These are phyloP conservation scores for Penicillium roqueforti DNA, from an alignment of 495 filamentous ascomycete genomes.

Conservation along the genomic window DNA sequence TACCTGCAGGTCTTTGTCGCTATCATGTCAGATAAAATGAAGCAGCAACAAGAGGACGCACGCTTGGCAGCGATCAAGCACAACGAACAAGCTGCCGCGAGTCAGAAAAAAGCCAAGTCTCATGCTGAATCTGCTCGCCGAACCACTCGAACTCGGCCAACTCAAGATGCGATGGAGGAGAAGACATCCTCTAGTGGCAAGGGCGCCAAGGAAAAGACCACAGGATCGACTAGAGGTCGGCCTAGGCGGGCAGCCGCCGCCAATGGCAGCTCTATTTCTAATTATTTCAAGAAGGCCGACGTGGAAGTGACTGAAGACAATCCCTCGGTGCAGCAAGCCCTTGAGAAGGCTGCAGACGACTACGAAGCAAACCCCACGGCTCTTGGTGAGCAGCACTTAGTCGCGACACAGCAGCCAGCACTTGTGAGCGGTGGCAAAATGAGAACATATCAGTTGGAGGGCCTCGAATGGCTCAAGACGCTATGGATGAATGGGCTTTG, in stretches of 20 bases:
- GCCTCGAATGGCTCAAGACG: conserved; percentile 83
- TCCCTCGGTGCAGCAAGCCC: conserved; percentile 48
- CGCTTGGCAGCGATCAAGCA: conserved; percentile 44
- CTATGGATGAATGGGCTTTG: conserved; percentile 91
- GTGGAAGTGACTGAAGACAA: conserved; percentile 49
- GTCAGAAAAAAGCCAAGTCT: conserved; percentile 18
- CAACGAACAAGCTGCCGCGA: conserved; percentile 25
- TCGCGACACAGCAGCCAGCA: conserved; percentile 78
- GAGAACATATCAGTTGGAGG: conserved; percentile 92
- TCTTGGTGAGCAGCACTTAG: conserved; percentile 71
- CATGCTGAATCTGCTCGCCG: conserved; percentile 18
- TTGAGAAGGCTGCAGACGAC: conserved; percentile 53
- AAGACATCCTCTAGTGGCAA: conserved; percentile 15
- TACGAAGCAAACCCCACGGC: conserved; percentile 54
- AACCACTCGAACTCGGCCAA: conserved; percentile 30
- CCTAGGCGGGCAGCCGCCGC: conserved; percentile 28
- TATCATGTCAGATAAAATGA: conserved; percentile 61
- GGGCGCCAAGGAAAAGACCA: conserved; percentile 7
- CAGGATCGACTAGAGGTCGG: conserved; percentile 26
- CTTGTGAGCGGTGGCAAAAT: conserved; percentile 84
- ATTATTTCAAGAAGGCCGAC: conserved; percentile 56
- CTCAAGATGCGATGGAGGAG: conserved; percentile 30
- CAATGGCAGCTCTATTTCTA: conserved; percentile 46
- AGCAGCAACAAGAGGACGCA: conserved; percentile 56
- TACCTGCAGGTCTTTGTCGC: conserved; percentile 39